phyloP scores from a whole-genome alignment of 2,329 filamentous ascomycete genomes.

The Berkeleyomyces rouxiae region DNA sequence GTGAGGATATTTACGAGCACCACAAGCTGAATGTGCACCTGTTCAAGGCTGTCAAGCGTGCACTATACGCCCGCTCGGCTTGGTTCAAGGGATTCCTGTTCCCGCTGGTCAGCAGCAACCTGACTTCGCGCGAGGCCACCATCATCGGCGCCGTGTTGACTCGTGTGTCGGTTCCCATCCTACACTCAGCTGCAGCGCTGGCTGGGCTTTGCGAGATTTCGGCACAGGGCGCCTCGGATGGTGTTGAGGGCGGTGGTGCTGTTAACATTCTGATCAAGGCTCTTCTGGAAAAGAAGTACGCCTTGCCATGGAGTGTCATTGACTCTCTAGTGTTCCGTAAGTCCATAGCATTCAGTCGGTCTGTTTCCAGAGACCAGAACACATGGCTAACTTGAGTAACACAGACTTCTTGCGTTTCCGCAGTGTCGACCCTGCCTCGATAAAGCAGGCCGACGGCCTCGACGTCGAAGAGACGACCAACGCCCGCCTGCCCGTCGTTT shows the following conservation, averaged over 20 bases:
- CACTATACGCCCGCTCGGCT: conserved; percentile 79
- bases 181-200: conserved; percentile 82
- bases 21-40: conserved; percentile 93
- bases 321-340: conserved; percentile 69
- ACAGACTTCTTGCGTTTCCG: conserved; percentile 78
- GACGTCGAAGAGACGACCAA: conserved; percentile 39
- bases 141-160: conserved; percentile 79
- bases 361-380: background rate
- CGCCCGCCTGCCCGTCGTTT: conserved; percentile 71
- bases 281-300: conserved; percentile 91
- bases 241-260: conserved; percentile 74
- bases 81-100: conserved; percentile 97
- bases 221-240: conserved; percentile 68
- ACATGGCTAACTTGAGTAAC: background rate
- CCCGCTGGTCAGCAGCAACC: conserved; percentile 63
- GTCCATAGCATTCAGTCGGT: background rate
- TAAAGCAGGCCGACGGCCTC: conserved; percentile 29
- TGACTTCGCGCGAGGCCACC: conserved; percentile 84
- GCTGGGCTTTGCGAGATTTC: conserved; percentile 89
- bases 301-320: conserved; percentile 83
- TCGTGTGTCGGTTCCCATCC: conserved; percentile 70
- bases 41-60: conserved; percentile 86
- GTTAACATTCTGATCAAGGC: conserved; percentile 93
- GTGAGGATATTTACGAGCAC: conserved; percentile 82
- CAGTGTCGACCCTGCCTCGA: conserved; percentile 43